phyloP scores from a whole-genome alignment of 441 rosid species.

The Melastoma candidum region DNA sequence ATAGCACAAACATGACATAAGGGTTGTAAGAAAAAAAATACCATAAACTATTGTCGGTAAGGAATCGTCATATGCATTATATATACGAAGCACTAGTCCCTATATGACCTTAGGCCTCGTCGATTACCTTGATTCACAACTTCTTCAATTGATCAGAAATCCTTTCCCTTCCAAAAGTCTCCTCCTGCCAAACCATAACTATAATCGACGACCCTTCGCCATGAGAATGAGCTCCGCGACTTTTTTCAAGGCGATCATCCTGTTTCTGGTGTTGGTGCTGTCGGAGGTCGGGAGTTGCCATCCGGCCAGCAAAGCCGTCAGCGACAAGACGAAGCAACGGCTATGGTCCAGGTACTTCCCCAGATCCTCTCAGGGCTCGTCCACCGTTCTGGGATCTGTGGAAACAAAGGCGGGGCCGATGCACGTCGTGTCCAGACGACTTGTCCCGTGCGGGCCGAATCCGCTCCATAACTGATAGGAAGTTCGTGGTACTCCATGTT shows the following conservation, averaged over 20 bases:
- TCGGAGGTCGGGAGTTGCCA: slow-evolving; percentile 17
- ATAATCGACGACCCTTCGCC: not conserved
- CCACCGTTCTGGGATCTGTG: slow-evolving; percentile 14
- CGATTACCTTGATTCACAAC: no score
- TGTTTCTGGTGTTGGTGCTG: slow-evolving; percentile 15
- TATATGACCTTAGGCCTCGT: no score
- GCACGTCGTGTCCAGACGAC: slow-evolving; percentile 22
- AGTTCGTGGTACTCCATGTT: not conserved
- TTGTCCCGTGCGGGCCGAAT: slow-evolving; percentile 32
- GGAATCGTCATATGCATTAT: no score
- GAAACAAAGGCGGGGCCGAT: slow-evolving; percentile 1
- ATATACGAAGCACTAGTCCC: no score
- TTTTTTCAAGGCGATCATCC: slow-evolving; percentile 10
- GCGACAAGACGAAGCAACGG: slow-evolving; percentile 1
- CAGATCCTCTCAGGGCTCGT: slow-evolving; percentile 13
- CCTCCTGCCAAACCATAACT: no score
- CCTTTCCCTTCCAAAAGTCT: no score
- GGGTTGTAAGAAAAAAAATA: no score
- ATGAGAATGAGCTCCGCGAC: slow-evolving; percentile 11
- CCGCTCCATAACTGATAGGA: slow-evolving; percentile 33
- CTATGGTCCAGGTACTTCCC: slow-evolving; percentile 15
- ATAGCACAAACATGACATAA: no score
- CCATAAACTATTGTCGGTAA: no score
- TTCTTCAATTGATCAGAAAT: no score
- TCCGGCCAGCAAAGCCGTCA: not conserved